Percentiles rank a stretch among this genome's conserved stretches.
Evolutionary conservation across 257 asterid genomes (phyloP).

Genomic region (Nicotiana sylvestris): DNA sequence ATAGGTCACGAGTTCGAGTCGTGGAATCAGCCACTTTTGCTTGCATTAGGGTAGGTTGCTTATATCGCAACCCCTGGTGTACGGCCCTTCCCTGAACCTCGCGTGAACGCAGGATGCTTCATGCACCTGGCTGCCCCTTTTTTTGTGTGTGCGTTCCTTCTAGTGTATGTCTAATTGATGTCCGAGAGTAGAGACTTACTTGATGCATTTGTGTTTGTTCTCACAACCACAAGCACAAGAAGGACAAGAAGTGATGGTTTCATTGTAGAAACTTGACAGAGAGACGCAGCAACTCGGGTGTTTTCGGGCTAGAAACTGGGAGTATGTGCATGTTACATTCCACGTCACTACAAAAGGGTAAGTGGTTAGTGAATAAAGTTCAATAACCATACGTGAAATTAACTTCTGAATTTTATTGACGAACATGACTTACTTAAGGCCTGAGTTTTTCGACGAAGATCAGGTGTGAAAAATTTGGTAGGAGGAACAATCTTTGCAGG

Average conservation of each 20-base stretch:
- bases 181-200: slow-evolving; percentile 27
- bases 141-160: too few species aligned
- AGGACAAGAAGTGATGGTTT: slow-evolving; percentile 69
- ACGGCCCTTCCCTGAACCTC: too few species aligned
- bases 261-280: slow-evolving; percentile 75
- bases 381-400: not conserved
- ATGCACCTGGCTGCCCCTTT: too few species aligned
- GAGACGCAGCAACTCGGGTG: slow-evolving; percentile 76
- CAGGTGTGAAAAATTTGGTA: slow-evolving; percentile 58
- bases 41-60: too few species aligned
- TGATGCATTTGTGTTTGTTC: slow-evolving; percentile 52
- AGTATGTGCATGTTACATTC: slow-evolving; percentile 75
- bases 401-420: not conserved
- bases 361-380: not conserved
- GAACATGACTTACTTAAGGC: slow-evolving; percentile 48
- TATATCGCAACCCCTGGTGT: too few species aligned
- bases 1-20: too few species aligned
- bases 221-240: slow-evolving; percentile 76
- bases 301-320: slow-evolving; percentile 63
- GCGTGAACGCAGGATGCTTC: too few species aligned
- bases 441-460: slow-evolving; percentile 67
- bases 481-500: slow-evolving; percentile 73
- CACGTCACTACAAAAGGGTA: slow-evolving; percentile 57
- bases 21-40: too few species aligned
- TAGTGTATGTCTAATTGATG: not conserved